Evolutionary conservation across 1,139 yeast species (phyloP).

Genomic region (Geotrichum klebahnii): DNA sequence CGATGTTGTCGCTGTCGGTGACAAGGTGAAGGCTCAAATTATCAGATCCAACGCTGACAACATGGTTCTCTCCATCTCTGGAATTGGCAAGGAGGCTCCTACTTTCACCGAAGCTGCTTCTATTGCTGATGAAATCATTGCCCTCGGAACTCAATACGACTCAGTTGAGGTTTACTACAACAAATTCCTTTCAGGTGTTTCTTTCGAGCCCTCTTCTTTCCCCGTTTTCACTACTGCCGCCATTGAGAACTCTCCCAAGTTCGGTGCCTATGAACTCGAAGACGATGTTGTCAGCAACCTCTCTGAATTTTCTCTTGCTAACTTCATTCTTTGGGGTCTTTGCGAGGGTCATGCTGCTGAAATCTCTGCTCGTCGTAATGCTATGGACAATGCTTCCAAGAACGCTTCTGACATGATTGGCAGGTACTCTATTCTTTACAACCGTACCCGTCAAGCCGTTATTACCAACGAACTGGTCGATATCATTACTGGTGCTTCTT

Average conservation of each 20-base stretch:
- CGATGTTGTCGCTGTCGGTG: constrained; percentile 88
- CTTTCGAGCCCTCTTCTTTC: constrained; percentile 78
- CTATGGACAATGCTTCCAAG: constrained; percentile 99
- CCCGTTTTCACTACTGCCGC: constrained; percentile 66
- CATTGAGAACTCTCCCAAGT: constrained; percentile 82
- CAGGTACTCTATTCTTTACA: constrained; percentile 91
- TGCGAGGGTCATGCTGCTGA: constrained; percentile 99
- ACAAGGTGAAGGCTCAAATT: constrained; percentile 85
- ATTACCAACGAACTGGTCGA: constrained; percentile 99
- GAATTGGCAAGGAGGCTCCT: constrained; percentile 96
- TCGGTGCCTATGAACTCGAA: constrained; percentile 76
- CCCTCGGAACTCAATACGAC: constrained; percentile 56
- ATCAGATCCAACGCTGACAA: constrained; percentile 72
- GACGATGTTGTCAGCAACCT: constrained; percentile 55
- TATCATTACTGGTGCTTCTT: constrained; percentile 98
- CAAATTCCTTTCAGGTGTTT: constrained; percentile 78
- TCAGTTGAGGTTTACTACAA: constrained; percentile 81
- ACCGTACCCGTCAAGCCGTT: constrained; percentile 99
- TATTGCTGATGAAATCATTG: constrained; percentile 77
- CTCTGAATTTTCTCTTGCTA: constrained; percentile 85
- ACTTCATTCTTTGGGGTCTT: constrained; percentile 84
- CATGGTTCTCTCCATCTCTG: constrained; percentile 73
- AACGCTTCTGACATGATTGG: constrained; percentile 98
- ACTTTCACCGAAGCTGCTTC: constrained; percentile 84
- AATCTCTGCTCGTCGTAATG: constrained; percentile 97